phyloP scores from a whole-genome alignment of 139 green algal species.

The Chlorella sp. region DNA sequence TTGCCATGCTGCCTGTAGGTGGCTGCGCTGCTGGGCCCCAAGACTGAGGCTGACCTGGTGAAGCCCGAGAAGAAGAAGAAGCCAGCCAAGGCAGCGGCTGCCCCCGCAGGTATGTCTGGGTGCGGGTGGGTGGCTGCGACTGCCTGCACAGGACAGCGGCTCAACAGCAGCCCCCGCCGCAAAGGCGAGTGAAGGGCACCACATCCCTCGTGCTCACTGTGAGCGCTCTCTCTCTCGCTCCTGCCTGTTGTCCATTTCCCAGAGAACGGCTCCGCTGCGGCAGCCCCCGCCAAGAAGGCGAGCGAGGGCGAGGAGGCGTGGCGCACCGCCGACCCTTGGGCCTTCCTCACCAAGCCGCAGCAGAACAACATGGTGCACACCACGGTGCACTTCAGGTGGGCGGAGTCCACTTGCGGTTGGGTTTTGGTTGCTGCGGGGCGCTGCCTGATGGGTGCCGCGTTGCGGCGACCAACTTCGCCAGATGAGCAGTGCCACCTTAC shows the following conservation, averaged over 20 bases:
- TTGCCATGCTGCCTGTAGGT: slow-evolving; percentile 46
- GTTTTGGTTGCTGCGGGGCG: too few species aligned
- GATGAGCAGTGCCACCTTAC: too few species aligned
- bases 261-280: slow-evolving; percentile 18
- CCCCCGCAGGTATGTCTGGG: not conserved
- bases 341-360: slow-evolving; percentile 86
- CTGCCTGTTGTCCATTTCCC: too few species aligned
- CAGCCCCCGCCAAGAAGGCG: slow-evolving; percentile 19
- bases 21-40: slow-evolving; percentile 81
- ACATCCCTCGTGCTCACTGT: too few species aligned
- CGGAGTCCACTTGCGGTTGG: too few species aligned
- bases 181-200: too few species aligned
- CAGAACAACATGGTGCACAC: slow-evolving; percentile 87
- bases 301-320: slow-evolving; percentile 18
- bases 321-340: slow-evolving; percentile 78
- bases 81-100: slow-evolving; percentile 20
- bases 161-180: too few species aligned
- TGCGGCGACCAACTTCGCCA: too few species aligned
- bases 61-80: slow-evolving; percentile 85
- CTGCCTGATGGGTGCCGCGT: too few species aligned
- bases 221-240: not conserved
- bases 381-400: slow-evolving; percentile 62
- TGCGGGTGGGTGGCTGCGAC: too few species aligned
- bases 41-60: slow-evolving; percentile 85
- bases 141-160: too few species aligned